A percentile compares a stretch with the other conserved stretches of the same genome.
phyloP scores from a whole-genome alignment of 148 eudicot species.

The Tetragonia tetragonoides region DNA sequence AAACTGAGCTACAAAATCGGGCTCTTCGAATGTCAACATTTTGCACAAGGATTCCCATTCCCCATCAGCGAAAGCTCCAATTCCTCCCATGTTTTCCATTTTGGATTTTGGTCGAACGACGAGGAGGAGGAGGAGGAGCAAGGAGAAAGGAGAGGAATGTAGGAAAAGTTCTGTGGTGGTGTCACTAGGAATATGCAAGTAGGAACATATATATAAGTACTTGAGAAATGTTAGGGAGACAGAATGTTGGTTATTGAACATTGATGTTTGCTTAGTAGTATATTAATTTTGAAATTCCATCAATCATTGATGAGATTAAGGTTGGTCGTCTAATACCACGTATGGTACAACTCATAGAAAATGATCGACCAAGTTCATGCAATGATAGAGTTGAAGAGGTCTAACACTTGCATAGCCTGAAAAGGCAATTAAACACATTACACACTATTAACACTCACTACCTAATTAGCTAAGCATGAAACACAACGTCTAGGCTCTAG shows the following conservation, averaged over 20 bases:
- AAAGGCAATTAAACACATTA: slow-evolving; percentile 8
- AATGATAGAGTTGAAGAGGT: slow-evolving; percentile 14
- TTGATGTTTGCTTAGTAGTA: neutral
- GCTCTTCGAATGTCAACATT: slow-evolving; percentile 23
- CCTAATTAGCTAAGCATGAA: slow-evolving; percentile 3
- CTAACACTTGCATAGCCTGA: slow-evolving; percentile 13
- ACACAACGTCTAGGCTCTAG: neutral
- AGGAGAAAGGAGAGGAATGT: neutral
- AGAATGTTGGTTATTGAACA: slow-evolving; percentile 1
- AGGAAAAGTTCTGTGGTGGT: neutral
- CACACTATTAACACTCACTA: slow-evolving; percentile 2
- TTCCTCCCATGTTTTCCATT: neutral
- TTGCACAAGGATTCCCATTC: slow-evolving; percentile 38
- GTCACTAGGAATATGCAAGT: neutral
- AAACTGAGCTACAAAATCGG: neutral
- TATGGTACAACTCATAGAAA: slow-evolving; percentile 15
- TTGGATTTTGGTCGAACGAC: neutral
- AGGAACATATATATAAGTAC: slow-evolving; percentile 7
- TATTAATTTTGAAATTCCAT: slow-evolving; percentile 13
- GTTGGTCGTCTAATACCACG: slow-evolving; percentile 4
- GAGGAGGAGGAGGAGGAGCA: neutral
- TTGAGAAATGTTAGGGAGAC: neutral
- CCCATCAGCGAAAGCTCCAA: slow-evolving; percentile 48
- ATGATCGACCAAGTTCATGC: slow-evolving; percentile 12
- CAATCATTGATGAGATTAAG: slow-evolving; percentile 7